A percentile compares a stretch with the other conserved stretches of the same genome.
These are phyloP conservation scores for Wickerhamiella vanderwaltii DNA, from an alignment of 805 yeast species.

Conservation along the genomic window DNA sequence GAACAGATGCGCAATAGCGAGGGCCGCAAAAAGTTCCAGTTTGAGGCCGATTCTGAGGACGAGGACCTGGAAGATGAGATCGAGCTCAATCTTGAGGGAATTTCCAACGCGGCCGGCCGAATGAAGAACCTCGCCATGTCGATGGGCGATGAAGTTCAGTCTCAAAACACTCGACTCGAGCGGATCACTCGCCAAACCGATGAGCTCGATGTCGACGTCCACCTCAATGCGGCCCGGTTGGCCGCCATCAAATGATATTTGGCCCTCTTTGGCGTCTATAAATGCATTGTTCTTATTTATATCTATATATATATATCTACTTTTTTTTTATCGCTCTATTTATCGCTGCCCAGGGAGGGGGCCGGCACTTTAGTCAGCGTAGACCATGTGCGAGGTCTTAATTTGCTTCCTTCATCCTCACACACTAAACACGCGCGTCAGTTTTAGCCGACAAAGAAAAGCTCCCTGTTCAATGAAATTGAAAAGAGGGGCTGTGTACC, in stretches of 20 bases:
- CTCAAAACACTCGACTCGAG: conserved; percentile 63
- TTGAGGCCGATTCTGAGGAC: conserved; percentile 81
- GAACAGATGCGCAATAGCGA: conserved; percentile 35
- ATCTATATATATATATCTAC: too few species aligned
- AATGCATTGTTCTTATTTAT: too few species aligned
- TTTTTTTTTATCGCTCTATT: too few species aligned
- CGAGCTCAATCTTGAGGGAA: conserved; percentile 70
- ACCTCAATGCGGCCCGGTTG: conserved; percentile 58
- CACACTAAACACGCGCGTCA: too few species aligned
- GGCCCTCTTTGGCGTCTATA: too few species aligned
- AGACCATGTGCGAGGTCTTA: too few species aligned
- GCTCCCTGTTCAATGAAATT: too few species aligned
- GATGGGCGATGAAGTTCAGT: conserved; percentile 63
- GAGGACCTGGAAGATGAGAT: conserved; percentile 85
- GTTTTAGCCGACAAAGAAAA: too few species aligned
- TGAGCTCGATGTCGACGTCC: conserved; percentile 69
- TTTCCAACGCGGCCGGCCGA: conserved; percentile 53
- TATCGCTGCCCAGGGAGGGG: too few species aligned
- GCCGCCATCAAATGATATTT: conserved; percentile 30
- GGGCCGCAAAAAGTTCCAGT: conserved; percentile 26
- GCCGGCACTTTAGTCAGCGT: too few species aligned
- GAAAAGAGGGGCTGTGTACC: conserved; percentile 7
- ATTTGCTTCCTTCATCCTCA: too few species aligned
- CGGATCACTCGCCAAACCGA: conserved; percentile 77
- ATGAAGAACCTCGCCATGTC: conserved; percentile 61